Base-by-base conservation (phyloP, 352 stramenopile genomes). In the Phytophthora sansomeana region DNA sequence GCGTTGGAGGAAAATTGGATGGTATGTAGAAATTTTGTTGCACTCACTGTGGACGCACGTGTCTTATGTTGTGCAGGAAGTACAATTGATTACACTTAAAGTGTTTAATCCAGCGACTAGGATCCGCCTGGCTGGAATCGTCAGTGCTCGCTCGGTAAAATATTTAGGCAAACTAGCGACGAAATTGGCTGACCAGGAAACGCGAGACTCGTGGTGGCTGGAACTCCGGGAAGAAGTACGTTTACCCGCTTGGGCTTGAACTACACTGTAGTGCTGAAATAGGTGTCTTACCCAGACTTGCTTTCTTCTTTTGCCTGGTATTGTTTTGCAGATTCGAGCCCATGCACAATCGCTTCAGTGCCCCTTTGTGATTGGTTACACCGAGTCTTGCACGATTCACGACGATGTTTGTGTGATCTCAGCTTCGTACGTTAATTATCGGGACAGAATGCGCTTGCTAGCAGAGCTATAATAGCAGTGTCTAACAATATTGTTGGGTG, bases 351-450 rank as follows among this genome's bases (percentile, higher is more conserved):
- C 95, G 24, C 79, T 99, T 6, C 97, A 98, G 63, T 99, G 97
- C 56, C 91, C 83, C 6, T 97, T 98, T 58, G 96, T 99, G 1
- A 92, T 99, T 56, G 97, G 97, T 13, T 99, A 99, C 67, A 90
- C 85, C 1, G 97, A 99, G 74, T 95, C 93, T 1, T 98, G 92
- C 24, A 98, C 95, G 0, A 99, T 99, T 72, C 90, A 99, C 62
- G 96, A 99, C 51, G 97, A 99, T 74, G 90, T 96, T 0, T 98
- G 95, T 62, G 91, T 99, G n/a, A 89, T 99, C 43, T 98, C 96
- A 5, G 97, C 97, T 30, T 98, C 96, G 63, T 95, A 78, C 50
- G 83, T 80, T 39, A 28, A 38, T 6, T n/a, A n/a, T n/a, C n/a
- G n/a, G n/a, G n/a, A n/a, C n/a, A n/a, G n/a, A n/a, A n/a, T n/a